Evolutionary conservation across 1,139 yeast genomes (phyloP).

Genomic region (Protomyces arabidopsidicola): DNA sequence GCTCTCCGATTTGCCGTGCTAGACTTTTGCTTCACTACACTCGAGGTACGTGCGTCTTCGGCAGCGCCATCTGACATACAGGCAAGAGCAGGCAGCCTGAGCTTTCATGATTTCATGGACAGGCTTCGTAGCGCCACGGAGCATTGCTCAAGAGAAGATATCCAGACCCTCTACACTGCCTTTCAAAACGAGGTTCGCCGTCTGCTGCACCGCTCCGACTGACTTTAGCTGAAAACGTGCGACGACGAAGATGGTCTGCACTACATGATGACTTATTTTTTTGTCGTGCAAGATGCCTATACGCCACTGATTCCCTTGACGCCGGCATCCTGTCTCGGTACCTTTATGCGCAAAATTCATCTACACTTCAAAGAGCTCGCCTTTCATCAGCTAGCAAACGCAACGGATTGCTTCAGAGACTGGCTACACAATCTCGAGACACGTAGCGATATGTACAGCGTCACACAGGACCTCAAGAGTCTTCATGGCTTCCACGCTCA

Average conservation of each 20-base stretch:
- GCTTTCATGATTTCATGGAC: not conserved
- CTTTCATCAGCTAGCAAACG: not conserved
- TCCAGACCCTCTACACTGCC: not conserved
- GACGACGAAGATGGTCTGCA: not conserved
- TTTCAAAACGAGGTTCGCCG: not conserved
- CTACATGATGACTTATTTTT: not conserved
- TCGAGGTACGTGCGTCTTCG: not conserved
- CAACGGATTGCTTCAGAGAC: not conserved
- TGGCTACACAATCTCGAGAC: not conserved
- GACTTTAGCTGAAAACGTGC: not conserved
- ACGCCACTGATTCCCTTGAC: not conserved
- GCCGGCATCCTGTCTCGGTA: constrained; percentile 1
- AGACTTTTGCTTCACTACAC: not conserved
- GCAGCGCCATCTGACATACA: not conserved
- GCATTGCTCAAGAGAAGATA: not conserved
- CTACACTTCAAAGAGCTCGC: not conserved
- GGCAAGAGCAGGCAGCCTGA: not conserved
- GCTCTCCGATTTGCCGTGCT: not conserved
- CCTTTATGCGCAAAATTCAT: not conserved
- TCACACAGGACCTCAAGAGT: not conserved
- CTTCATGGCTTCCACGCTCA: not conserved
- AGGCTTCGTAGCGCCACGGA: not conserved
- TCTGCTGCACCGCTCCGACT: not conserved
- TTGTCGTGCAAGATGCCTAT: not conserved
- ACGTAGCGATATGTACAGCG: not conserved